Base-by-base conservation (phyloP, 2,329 filamentous ascomycete genomes). In the Sporothrix brunneoviolacea region DNA sequence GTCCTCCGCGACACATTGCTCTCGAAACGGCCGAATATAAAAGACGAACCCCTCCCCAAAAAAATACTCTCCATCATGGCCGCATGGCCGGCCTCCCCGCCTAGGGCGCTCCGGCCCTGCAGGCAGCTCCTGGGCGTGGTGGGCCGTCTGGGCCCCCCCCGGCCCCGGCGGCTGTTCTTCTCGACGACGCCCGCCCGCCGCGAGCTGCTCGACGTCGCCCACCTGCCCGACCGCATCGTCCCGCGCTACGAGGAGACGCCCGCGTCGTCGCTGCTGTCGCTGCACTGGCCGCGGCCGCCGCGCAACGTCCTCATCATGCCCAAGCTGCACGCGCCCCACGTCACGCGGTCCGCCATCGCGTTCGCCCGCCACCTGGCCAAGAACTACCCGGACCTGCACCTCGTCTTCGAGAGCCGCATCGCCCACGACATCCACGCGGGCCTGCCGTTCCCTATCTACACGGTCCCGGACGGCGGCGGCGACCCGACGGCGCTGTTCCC, bases 361-460 rank as follows among this genome's bases (percentile, higher is more conserved):
- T 81, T 82, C 54, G 77, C 77, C 57, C 84, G 79, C 59, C 86
- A 97, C 66, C 79, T 96, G 52, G 80, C 83, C 58, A 75, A 74
- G 55, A 88, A 88, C 53, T 96, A 97, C 65, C 84, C 89, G 1
- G 79, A 80, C 47, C 80, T 91, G 55, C 86, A 88, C 60, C 75
- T 97, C 43, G 80, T 97, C 10, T 83, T 97, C 58, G 93, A 97
- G 67, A 82, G 79, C 3, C 75, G 82, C 43, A 81, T 90, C 15
- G 90, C 91, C 3, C 65, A 76, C 6, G 76, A 83, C 53, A 71
- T 96, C 28, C 87, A 94, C 64, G 72, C 80, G 4, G 71, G 72
- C 2, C 73, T 97, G 5, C 67, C 80, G 4, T 90, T 90, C 56
- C 86, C 90, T 5, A 76, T 94, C 36, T 91, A 88, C 62, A 75